A percentile compares a stretch with the other conserved stretches of the same genome.
These are phyloP conservation scores for Penicillium coffeae DNA, from an alignment of 495 filamentous ascomycete species.

Conservation along the genomic window DNA sequence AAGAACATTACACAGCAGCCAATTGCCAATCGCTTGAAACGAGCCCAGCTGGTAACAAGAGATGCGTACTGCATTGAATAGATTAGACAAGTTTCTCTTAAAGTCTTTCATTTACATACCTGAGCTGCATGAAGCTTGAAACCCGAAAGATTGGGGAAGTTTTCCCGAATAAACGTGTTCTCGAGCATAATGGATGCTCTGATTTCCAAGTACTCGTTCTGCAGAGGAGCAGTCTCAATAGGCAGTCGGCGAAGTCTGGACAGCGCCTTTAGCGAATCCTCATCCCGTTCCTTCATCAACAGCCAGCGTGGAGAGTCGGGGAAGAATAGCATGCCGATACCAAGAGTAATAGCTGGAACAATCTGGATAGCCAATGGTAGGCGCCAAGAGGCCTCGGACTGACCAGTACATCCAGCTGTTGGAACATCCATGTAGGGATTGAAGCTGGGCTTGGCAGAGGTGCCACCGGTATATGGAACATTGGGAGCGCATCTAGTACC, in stretches of 20 bases:
- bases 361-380: conserved; percentile 62
- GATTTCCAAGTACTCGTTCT: conserved; percentile 79
- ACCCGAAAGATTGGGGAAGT: conserved; percentile 65
- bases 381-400: conserved; percentile 68
- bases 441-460: conserved; percentile 34
- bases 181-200: conserved; percentile 76
- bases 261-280: conserved; percentile 65
- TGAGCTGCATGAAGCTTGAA: conserved; percentile 43
- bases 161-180: conserved; percentile 65
- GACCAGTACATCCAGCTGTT: conserved; percentile 38
- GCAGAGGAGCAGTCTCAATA: conserved; percentile 55
- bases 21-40: conserved; percentile 71
- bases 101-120: conserved; percentile 9
- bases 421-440: conserved; percentile 44
- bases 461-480: conserved; percentile 66
- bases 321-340: conserved; percentile 69
- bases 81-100: background rate
- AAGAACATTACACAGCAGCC: conserved; percentile 77
- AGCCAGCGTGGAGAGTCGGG: conserved; percentile 82
- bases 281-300: conserved; percentile 66
- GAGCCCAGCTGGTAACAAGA: conserved; percentile 65
- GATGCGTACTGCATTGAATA: conserved; percentile 49
- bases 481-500: conserved; percentile 36
- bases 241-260: conserved; percentile 57
- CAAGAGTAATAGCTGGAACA: conserved; percentile 55